Conservation (phyloP, 179 eudicot species). For the Beta macrorhiza region DNA sequence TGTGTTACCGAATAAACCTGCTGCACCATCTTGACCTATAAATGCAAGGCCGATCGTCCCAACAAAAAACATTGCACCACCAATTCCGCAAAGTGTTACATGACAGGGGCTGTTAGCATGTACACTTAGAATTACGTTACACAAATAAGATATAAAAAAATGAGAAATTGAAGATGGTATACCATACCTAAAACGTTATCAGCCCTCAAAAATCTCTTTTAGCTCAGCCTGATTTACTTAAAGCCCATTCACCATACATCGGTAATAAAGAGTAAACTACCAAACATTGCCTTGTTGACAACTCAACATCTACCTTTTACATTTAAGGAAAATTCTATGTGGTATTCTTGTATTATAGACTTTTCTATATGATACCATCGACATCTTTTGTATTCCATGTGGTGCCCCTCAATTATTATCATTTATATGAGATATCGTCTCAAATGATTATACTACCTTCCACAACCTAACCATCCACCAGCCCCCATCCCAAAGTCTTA, state of each 20-base stretch:
- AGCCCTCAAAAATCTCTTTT: background rate
- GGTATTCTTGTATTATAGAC: too few species aligned
- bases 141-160: background rate
- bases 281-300: too few species aligned
- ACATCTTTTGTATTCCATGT: too few species aligned
- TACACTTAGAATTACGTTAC: background rate
- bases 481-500: too few species aligned
- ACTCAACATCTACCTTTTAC: too few species aligned
- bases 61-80: conserved; percentile 46
- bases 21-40: conserved; percentile 64
- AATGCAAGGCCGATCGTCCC: conserved; percentile 52
- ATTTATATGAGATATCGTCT: too few species aligned
- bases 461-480: too few species aligned
- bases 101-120: conserved; percentile 45
- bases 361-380: too few species aligned
- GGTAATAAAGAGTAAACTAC: too few species aligned
- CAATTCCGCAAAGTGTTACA: conserved; percentile 48
- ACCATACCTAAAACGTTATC: background rate
- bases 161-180: background rate
- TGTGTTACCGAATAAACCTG: conserved; percentile 55
- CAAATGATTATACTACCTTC: too few species aligned
- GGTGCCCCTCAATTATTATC: too few species aligned
- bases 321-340: too few species aligned
- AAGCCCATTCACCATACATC: background rate
- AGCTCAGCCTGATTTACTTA: background rate